phyloP scores from a whole-genome alignment of 805 yeast species.

The Candida maltosa region DNA sequence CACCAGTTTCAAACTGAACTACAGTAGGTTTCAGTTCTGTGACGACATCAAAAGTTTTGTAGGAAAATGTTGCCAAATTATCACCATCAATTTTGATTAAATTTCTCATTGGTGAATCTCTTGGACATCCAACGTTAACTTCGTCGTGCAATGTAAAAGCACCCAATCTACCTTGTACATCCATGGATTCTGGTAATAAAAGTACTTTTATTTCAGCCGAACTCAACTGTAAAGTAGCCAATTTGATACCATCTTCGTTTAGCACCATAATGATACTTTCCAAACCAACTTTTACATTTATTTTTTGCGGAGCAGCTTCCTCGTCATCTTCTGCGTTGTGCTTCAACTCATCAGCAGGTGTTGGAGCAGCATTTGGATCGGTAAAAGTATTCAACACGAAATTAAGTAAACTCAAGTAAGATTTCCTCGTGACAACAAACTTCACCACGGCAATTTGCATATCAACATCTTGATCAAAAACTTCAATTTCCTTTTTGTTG shows the following conservation, averaged over 20 bases:
- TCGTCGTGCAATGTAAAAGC: conserved; percentile 78
- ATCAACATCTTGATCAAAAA: conserved; percentile 72
- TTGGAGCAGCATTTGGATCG: conserved; percentile 64
- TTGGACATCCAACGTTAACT: conserved; percentile 56
- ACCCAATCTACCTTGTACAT: conserved; percentile 69
- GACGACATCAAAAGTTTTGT: conserved; percentile 70
- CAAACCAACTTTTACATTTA: conserved; percentile 63
- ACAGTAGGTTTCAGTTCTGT: conserved; percentile 47
- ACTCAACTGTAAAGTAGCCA: conserved; percentile 76
- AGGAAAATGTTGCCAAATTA: conserved; percentile 74
- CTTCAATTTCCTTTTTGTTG: conserved; percentile 53
- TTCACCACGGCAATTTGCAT: conserved; percentile 76
- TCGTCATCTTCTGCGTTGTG: conserved; percentile 60
- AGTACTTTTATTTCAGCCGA: conserved; percentile 67
- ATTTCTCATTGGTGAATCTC: conserved; percentile 57
- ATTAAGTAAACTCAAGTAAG: conserved; percentile 74
- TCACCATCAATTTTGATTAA: conserved; percentile 78
- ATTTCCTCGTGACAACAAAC: conserved; percentile 71
- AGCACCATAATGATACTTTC: conserved; percentile 72
- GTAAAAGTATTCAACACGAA: conserved; percentile 85
- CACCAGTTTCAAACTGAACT: conserved; percentile 67
- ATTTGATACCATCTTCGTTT: conserved; percentile 77
- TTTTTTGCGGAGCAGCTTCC: conserved; percentile 67
- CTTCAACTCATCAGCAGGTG: conserved; percentile 67
- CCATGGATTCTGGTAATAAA: conserved; percentile 74